Base-by-base conservation (phyloP, 2,329 filamentous ascomycete species). In the Geoglossum cookeanum region DNA sequence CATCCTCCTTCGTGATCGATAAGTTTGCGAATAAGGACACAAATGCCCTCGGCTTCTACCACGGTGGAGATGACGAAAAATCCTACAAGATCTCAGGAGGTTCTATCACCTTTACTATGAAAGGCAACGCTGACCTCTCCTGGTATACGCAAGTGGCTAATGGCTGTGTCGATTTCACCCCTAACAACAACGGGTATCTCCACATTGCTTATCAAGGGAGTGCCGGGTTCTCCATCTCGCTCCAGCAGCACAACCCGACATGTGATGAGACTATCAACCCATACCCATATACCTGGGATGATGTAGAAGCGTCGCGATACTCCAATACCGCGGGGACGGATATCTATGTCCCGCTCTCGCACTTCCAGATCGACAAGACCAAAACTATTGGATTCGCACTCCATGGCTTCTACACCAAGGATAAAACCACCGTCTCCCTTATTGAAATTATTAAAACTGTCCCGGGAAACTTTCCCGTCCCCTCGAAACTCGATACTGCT, bases 241-340 rank as follows among this genome's bases (percentile, higher is more conserved):
- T 86, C 55, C 81, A 83, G 62, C 81, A 85, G 68, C 78, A 84
- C 68, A 86, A 86, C 62, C 69, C 71, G 22, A 68, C 73, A 17
- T 85, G 83, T 64, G 73, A 80, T 64, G 68, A 74, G 4, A 64
- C 66, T 17, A 71, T 78, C 30, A 73, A 73, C 17, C 82, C 83
- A 0, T 84, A 75, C 63, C 82, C 82, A 0, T 79, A 79, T 65
- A 84, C 81, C 0, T 82, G 81, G 74, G 82, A 85, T 65, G 81
- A 79, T 0, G 71, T 84, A 17, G 80, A 85, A 65, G 81, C 81
- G 1, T 70, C 73, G 3, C 75, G 81, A 49, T 85, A 86, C 64
- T 68, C 73, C 0, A 72, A 70, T 57, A 67, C 67, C 22, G 65
- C 58, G 1, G 66, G 65, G 52, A 71, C 69, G 0, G 75, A 83